These are phyloP conservation scores for Geotrichum macrosporum DNA, from an alignment of 1,139 yeast genomes.

Conservation along the genomic window DNA sequence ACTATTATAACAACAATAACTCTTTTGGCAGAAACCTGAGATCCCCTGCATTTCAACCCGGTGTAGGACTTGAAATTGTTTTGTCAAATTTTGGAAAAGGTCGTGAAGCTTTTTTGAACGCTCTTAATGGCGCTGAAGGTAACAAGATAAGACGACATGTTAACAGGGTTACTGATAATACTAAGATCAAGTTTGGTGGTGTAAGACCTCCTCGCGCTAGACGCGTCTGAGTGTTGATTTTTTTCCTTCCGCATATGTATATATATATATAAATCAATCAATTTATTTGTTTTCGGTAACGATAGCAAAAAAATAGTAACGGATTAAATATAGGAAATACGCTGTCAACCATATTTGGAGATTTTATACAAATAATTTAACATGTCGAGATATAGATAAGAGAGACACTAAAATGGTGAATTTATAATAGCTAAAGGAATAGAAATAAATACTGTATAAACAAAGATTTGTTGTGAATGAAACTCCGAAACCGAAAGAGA, in stretches of 20 bases:
- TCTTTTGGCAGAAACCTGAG: conserved; percentile 7
- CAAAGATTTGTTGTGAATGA: not conserved
- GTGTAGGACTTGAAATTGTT: conserved; percentile 51
- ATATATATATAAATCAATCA: not conserved
- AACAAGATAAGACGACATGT: conserved; percentile 57
- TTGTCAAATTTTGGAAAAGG: conserved; percentile 85
- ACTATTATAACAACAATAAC: too few relatives aligned
- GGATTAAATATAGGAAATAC: too few relatives aligned
- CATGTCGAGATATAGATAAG: not conserved
- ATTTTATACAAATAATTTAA: too few relatives aligned
- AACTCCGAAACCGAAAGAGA: too few relatives aligned
- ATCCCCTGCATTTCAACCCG: not conserved
- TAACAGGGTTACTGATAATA: conserved; percentile 67
- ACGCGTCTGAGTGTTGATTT: conserved; percentile 49
- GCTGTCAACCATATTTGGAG: too few relatives aligned
- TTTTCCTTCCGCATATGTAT: conserved; percentile 8
- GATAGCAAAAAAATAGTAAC: too few relatives aligned
- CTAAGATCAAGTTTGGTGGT: conserved; percentile 90
- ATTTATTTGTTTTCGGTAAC: too few relatives aligned
- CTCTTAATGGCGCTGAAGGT: conserved; percentile 89
- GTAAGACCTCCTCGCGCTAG: conserved; percentile 77
- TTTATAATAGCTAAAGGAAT: too few relatives aligned
- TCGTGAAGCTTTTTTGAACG: conserved; percentile 78
- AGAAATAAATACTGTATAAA: conserved; percentile 3
- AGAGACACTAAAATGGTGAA: too few relatives aligned